These are phyloP conservation scores for Quillaja saponaria DNA, from an alignment of 306 rosid genomes.

Conservation along the genomic window DNA sequence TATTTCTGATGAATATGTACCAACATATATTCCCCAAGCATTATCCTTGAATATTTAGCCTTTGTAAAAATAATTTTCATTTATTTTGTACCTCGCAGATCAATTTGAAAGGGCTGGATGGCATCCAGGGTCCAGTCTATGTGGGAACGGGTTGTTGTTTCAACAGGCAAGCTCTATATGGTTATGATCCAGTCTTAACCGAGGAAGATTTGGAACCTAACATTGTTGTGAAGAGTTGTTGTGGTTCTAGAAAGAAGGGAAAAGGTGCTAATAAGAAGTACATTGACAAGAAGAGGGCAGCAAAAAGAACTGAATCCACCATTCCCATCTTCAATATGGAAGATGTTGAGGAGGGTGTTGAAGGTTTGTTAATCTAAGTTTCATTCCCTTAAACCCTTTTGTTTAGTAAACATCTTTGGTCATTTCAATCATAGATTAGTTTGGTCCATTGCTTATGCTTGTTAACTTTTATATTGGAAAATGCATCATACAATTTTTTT, in stretches of 20 bases:
- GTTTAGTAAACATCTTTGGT: neutral
- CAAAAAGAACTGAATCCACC: conserved; percentile 86
- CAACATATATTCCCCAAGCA: conserved; percentile 13
- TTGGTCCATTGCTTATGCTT: conserved; percentile 8
- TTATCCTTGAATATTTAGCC: conserved; percentile 5
- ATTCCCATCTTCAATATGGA: conserved; percentile 90
- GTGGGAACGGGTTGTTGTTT: conserved; percentile 99
- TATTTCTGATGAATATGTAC: neutral
- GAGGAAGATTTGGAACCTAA: conserved; percentile 95
- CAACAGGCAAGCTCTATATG: conserved; percentile 97
- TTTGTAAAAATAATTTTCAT: conserved; percentile 17
- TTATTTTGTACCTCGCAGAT: conserved; percentile 49
- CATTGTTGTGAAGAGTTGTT: conserved; percentile 88
- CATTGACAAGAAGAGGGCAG: conserved; percentile 78
- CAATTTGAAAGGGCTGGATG: conserved; percentile 96
- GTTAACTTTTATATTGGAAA: neutral
- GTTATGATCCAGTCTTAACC: conserved; percentile 88
- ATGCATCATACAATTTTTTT: conserved; percentile 19
- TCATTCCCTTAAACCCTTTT: neutral
- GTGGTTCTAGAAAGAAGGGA: conserved; percentile 93
- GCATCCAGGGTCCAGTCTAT: conserved; percentile 98
- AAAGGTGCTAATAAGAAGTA: conserved; percentile 66
- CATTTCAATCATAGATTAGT: too few species aligned
- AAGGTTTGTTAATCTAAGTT: conserved; percentile 58
- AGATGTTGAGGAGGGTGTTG: conserved; percentile 97